Evolutionary conservation across 345 rosid species (phyloP), one percentile per base, ranked within the genome.

Genomic region (Citrus sp.): DNA sequence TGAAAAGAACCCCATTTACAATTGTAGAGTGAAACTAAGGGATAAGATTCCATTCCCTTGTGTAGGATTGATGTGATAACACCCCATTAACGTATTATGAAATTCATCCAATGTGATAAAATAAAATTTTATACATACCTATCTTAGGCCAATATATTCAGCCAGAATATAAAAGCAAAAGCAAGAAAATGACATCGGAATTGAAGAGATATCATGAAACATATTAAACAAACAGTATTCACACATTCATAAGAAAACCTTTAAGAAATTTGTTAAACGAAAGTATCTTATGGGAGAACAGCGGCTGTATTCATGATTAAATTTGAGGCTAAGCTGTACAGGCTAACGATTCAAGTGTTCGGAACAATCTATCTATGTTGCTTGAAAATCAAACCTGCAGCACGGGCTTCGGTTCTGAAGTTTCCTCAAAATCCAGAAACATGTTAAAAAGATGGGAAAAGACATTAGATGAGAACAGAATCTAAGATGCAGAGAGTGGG

Each of bases 401-500:
- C 18, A 7, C 7, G 18, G 2, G 13, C 64, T 21, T 21, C 13
- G 4, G 5, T 21, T 19, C 32, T 0, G 27, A 76, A 49, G 21
- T 18, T 51, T 62, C 37, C 35, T 49, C 60, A 55, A 51, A 54
- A 66, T 76, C 34, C 54, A n/a, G 37, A 54, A 67, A 55, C 73
- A n/a, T 54, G 51, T 32, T 13, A 25, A 28, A 28, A 72, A 54
- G 55, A 56, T 37, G 35, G 30, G 32, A 3, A 76, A 63, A 6
- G 3, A 16, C 18, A 24, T 65, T 37, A 49, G 70, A 32, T 32
- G 34, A 32, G 34, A 32, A 32, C 5, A 32, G 34, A 32, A 32
- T 32, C 34, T 32, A 32, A 4, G 92, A 80, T 30, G 84, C 87
- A 18, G 92, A 67, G 22, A 87, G 86, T 37, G 97, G 92, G 69